Percentiles rank a stretch among this genome's conserved stretches.
These are phyloP conservation scores for Flaveria linearis DNA, from an alignment of 129 eudicot species.

Conservation along the genomic window DNA sequence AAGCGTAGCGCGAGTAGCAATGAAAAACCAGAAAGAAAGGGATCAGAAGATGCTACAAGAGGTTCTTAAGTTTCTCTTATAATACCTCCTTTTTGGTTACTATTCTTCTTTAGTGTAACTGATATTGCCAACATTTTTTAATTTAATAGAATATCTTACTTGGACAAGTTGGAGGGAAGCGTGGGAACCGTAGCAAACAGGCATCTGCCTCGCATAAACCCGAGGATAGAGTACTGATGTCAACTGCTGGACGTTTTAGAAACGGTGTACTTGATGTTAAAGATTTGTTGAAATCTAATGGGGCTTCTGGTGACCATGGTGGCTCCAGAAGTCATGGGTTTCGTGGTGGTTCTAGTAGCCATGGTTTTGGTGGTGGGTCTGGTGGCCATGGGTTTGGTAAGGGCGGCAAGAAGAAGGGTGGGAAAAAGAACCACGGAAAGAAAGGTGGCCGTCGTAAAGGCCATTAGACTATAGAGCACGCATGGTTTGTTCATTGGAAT, in stretches of 20 bases:
- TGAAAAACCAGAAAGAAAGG: too few relatives aligned
- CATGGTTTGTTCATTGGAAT: conserved; percentile 2
- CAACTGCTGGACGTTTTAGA: too few relatives aligned
- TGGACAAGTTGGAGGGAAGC: conserved; percentile 59
- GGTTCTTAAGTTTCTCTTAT: too few relatives aligned
- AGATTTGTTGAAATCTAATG: too few relatives aligned
- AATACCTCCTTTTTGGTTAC: neutral
- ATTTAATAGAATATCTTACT: conserved; percentile 53
- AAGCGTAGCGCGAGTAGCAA: too few relatives aligned
- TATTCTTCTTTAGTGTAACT: neutral
- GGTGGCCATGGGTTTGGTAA: too few relatives aligned
- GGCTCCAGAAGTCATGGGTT: too few relatives aligned
- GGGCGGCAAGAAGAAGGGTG: conserved; percentile 56
- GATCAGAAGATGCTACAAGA: too few relatives aligned
- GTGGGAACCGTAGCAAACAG: conserved; percentile 43
- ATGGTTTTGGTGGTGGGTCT: too few relatives aligned
- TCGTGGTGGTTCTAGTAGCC: too few relatives aligned
- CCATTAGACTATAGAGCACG: conserved; percentile 34
- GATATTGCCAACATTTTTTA: neutral
- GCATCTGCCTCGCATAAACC: conserved; percentile 49
- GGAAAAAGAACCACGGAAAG: conserved; percentile 62
- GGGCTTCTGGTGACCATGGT: too few relatives aligned
- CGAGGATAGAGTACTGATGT: conserved; percentile 67
- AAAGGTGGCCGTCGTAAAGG: conserved; percentile 66
- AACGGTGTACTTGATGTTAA: too few relatives aligned